phyloP scores from a whole-genome alignment of 257 asterid genomes.

The Solanum phureja region DNA sequence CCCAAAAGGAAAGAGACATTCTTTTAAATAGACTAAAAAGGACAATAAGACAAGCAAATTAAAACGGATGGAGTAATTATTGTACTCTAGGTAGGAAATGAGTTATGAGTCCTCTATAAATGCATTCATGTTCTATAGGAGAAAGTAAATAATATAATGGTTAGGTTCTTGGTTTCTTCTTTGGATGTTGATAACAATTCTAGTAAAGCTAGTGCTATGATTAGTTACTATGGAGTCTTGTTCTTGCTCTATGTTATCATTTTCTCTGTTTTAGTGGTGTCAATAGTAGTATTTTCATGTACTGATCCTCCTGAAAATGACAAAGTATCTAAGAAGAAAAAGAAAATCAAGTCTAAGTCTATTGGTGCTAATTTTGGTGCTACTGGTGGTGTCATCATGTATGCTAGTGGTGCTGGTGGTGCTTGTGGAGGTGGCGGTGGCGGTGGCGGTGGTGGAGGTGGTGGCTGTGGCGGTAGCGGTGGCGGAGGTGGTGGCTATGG shows the following conservation, averaged over 20 bases:
- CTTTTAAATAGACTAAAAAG: not conserved
- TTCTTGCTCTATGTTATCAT: not conserved
- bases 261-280: not conserved
- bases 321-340: not conserved
- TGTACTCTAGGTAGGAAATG: not conserved
- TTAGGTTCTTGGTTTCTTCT: not conserved
- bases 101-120: not conserved
- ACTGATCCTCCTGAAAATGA: not conserved
- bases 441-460: not conserved
- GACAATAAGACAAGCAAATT: not conserved
- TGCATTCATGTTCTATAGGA: not conserved
- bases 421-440: not conserved
- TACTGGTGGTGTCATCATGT: not conserved
- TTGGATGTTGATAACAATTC: not conserved
- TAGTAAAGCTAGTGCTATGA: too few relatives aligned
- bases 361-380: not conserved
- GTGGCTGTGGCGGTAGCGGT: not conserved
- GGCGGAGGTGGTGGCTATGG: not conserved
- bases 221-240: not conserved
- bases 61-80: not conserved
- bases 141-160: not conserved
- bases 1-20: not conserved
- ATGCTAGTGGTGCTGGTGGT: not conserved
- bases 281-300: not conserved
- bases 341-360: not conserved